Base-by-base conservation (phyloP, 2,329 filamentous ascomycete genomes). In the Emmonsia crescens region DNA sequence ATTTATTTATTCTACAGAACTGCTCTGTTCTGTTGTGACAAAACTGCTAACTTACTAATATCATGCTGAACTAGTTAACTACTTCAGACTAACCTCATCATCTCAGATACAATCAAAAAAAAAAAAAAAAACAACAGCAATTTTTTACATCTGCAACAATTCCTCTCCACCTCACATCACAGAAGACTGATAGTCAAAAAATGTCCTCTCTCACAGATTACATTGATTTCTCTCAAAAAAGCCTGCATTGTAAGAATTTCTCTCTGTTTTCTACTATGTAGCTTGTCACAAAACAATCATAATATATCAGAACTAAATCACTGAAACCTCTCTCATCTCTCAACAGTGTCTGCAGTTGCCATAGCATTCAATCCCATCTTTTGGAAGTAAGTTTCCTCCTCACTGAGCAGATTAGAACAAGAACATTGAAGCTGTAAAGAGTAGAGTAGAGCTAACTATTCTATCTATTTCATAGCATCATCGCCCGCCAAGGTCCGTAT, bases 311-410 rank as follows among this genome's bases (percentile, higher is more conserved):
- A 27, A 4, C 51, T 9, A 14, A 33, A 33, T 24, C 55, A 42
- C 46, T 54, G 44, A 57, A 62, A 64, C 55, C 68, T 65, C 60
- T 44, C 49, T 5, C n/a, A 44, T 38, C 57, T 52, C 60, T 33
- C 52, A 64, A 63, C 65, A 96, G 92, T 94, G 68, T 89, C 91
- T 68, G 89, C 87, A 56, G 82, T 81, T 61, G 84, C 89, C 60
- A 96, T 99, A 77, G 83, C 87, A 57, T 97, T 99, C 78, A 99
- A 99, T 77, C 94, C 94, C 27, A 87, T 94, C n/a, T 97, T 96
- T 77, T 99, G 94, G 94, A 99, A 99, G 92, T 96, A 82, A 81
- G 89, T 83, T 60, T 10, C 42, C 64, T 52, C 10, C 51, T 42
- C 21, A 12, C 58, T 9, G 12, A 59, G n/a, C 46, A 52, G 19